phyloP scores from a whole-genome alignment of 78 protist species.

The Planoprotostelium fungivorum region DNA sequence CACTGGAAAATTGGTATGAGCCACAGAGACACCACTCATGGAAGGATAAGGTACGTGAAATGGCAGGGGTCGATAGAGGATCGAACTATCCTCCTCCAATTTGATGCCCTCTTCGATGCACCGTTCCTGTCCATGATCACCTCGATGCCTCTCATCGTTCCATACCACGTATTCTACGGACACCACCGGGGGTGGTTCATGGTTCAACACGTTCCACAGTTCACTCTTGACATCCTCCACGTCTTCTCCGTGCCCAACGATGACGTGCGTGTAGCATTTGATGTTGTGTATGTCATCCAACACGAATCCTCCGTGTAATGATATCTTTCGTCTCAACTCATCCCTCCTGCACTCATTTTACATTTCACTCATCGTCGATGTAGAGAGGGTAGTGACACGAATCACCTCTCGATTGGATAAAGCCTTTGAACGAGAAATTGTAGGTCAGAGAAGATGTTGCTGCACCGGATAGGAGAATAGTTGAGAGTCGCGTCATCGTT shows the following conservation, averaged over 20 bases:
- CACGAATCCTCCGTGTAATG: background rate
- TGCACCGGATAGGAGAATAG: background rate
- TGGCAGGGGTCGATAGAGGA: background rate
- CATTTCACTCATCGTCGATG: too few species aligned
- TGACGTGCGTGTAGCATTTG: background rate
- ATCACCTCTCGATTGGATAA: background rate
- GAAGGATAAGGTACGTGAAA: background rate
- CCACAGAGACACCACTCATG: background rate
- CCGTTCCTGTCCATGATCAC: background rate
- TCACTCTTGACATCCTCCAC: background rate
- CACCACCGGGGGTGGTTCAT: background rate
- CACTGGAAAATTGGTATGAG: background rate
- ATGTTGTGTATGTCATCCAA: background rate
- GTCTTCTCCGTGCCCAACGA: background rate
- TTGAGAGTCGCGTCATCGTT: background rate
- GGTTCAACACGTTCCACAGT: background rate
- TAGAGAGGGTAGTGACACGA: background rate
- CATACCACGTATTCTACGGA: background rate
- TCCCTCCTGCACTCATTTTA: background rate
- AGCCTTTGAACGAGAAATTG: background rate
- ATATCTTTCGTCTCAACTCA: background rate
- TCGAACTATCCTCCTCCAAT: background rate
- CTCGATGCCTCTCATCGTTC: background rate
- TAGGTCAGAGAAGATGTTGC: background rate
- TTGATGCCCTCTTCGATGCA: background rate